Conservation (phyloP, 1,284 basidiomycete species). For the Leccinum fallax region DNA sequence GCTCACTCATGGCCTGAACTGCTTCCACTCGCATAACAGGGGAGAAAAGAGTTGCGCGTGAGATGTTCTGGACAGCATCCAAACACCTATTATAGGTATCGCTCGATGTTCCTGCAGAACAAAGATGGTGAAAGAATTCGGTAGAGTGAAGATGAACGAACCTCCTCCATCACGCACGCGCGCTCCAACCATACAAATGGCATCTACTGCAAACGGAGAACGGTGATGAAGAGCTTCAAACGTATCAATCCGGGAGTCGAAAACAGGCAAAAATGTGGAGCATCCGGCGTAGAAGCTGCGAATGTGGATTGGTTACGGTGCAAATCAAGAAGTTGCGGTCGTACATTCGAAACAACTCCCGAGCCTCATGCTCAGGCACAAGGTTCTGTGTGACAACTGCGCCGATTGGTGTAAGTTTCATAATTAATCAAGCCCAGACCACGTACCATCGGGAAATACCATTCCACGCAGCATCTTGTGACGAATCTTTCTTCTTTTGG, state of each 20-base stretch:
- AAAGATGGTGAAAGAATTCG: conserved; percentile 4
- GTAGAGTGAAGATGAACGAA: conserved; percentile 33
- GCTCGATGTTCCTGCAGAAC: conserved; percentile 55
- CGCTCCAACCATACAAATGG: conserved; percentile 89
- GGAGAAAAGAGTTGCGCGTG: conserved; percentile 82
- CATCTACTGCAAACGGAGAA: conserved; percentile 83
- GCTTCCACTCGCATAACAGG: conserved; percentile 83
- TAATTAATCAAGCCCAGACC: conserved; percentile 1
- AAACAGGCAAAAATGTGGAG: conserved; percentile 87
- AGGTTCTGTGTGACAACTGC: conserved; percentile 79
- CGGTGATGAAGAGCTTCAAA: conserved; percentile 79
- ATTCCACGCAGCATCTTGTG: conserved; percentile 54
- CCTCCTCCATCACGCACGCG: conserved; percentile 87
- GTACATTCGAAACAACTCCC: conserved; percentile 82
- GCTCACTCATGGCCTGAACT: conserved; percentile 87
- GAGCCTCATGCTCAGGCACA: conserved; percentile 78
- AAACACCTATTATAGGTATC: conserved; percentile 67
- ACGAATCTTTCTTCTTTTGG: conserved; percentile 70
- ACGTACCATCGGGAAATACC: conserved; percentile 69
- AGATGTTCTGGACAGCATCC: conserved; percentile 83
- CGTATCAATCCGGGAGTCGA: conserved; percentile 77
- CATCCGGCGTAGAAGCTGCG: conserved; percentile 83
- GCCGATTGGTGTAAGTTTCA: conserved; percentile 19
- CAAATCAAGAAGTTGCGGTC: background rate
- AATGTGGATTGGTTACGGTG: conserved; percentile 8